Percentiles rank a stretch among this genome's conserved stretches.
These are phyloP conservation scores for Cocos nucifera DNA, from an alignment of 176 grass and related monocot genomes.

Conservation along the genomic window DNA sequence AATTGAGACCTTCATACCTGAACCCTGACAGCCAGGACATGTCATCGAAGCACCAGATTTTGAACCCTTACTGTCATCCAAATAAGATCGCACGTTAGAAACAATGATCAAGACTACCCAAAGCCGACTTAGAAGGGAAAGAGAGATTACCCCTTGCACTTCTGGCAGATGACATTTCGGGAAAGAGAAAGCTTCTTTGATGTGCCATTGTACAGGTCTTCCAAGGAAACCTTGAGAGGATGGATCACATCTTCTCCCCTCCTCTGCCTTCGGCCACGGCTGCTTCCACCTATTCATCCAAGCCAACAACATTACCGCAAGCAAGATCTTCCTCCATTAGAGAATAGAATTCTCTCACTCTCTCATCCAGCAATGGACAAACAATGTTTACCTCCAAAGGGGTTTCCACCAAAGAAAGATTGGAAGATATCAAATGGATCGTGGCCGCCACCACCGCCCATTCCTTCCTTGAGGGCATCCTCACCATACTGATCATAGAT, in stretches of 20 bases:
- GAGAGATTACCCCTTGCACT: constrained; percentile 55
- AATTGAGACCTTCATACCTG: constrained; percentile 62
- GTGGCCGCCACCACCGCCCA: constrained; percentile 49
- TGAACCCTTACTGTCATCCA: constrained; percentile 55
- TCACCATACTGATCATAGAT: constrained; percentile 90
- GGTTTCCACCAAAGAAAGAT: constrained; percentile 66
- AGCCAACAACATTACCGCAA: background rate
- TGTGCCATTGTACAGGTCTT: constrained; percentile 78
- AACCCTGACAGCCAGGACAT: constrained; percentile 55
- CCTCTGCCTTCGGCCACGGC: constrained; percentile 63
- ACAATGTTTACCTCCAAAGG: constrained; percentile 54
- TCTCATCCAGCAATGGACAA: too few species aligned
- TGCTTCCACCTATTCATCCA: constrained; percentile 40
- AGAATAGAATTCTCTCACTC: too few species aligned
- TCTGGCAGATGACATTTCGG: constrained; percentile 63
- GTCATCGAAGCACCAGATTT: constrained; percentile 65
- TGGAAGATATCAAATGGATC: constrained; percentile 88
- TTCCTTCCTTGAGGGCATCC: constrained; percentile 91
- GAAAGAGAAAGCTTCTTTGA: constrained; percentile 79
- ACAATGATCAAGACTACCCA: background rate
- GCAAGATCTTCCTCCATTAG: too few species aligned
- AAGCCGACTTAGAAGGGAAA: background rate
- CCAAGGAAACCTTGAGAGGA: constrained; percentile 66
- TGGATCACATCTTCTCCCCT: constrained; percentile 84
- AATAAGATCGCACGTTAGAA: background rate